Conservation (phyloP, 345 rosid species). For the Eucalyptus marginata region DNA sequence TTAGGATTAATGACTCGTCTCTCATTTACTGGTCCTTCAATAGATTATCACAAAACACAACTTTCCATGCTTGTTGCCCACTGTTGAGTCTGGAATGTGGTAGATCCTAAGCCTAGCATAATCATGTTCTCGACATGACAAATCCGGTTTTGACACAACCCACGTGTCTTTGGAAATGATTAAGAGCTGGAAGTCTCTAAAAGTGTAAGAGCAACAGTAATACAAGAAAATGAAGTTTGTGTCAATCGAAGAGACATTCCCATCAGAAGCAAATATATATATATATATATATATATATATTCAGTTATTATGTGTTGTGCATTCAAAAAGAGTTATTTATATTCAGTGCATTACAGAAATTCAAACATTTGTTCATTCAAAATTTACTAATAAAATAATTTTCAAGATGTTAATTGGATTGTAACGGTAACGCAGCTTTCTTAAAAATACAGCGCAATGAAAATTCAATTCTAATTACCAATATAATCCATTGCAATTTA, state of each 20-base stretch:
- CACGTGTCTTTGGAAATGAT: not conserved
- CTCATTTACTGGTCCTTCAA: not conserved
- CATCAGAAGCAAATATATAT: not conserved
- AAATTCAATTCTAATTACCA: not conserved
- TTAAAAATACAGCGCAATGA: not conserved
- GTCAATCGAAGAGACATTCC: not conserved
- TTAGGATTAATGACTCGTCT: not conserved
- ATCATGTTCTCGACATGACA: not conserved
- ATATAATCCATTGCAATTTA: not conserved
- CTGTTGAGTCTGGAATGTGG: not conserved
- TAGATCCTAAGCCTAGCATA: not conserved
- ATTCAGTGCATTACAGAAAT: not conserved
- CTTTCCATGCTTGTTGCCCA: not conserved
- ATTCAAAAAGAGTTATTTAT: not conserved
- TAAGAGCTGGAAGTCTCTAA: not conserved
- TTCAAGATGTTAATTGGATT: not conserved
- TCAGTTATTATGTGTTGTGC: not conserved
- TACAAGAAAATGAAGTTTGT: not conserved
- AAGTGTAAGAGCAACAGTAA: not conserved
- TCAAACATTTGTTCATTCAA: not conserved
- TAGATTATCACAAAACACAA: not conserved
- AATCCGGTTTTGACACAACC: not conserved
- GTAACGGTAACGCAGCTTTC: fast-evolving
- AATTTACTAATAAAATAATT: not conserved
- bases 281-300: not conserved